Base-by-base conservation (phyloP, 148 eudicot species). In the Fagopyrum homotropicum region DNA sequence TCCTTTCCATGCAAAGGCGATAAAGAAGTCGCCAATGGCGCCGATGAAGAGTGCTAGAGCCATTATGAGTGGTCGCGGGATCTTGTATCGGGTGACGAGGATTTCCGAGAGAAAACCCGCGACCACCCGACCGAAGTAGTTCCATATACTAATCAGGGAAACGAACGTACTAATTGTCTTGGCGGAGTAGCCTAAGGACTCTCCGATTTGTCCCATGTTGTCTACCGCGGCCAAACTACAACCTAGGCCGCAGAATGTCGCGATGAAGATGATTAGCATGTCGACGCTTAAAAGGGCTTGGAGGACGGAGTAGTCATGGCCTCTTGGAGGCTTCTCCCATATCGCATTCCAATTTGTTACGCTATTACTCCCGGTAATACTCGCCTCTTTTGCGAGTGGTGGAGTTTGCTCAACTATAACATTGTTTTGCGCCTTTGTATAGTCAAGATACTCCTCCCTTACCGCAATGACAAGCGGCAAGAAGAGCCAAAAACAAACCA, bases 151-250 rank as follows among this genome's bases (percentile, higher is more conserved):
- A n/a, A 76, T 45, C 11, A 76, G 73, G n/a, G 78, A 68, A 4
- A 76, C 78, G 30, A 68, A 76, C 16, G 78, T 68, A 63, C 78
- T 76, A 11, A 76, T 54, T 15, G 78, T 76, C 19, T 51, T 76
- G 7, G 49, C 35, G 0, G 63, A 48, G 48, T 68, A 76, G 45
- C 79, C 79, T 16, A 52, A 73, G 17, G 75, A 61, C 15, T 83
- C 88, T 8, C 90, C 90, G n/a, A 87, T 87, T 51, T 87, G 90
- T 14, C 90, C 90, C 71, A 86, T n/a, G 66, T 86, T 86, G 66
- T 86, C 89, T 6, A 86, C 79, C 0, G 89, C 82, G 0, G 83
- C 85, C 22, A 85, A 45, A 50, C 81, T 81, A 5, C 85, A 77
- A 0, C 90, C 90, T 19, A 87, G 56, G 16, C 90, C 90, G 74